Evolutionary conservation across 805 yeast species (phyloP).

Genomic region (Monosporozyma servazzii): DNA sequence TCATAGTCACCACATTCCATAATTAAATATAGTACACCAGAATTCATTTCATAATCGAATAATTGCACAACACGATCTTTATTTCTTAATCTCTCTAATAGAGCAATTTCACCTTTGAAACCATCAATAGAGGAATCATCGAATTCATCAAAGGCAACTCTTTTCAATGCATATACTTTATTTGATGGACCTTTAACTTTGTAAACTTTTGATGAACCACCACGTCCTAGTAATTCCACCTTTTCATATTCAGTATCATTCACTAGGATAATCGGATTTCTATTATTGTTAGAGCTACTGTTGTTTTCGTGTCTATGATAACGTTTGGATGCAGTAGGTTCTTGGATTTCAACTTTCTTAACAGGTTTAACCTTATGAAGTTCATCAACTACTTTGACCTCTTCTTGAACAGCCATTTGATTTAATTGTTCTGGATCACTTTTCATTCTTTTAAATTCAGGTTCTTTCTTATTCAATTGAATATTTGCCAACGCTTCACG

Average conservation of each 20-base stretch:
- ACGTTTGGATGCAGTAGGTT: conserved; percentile 1
- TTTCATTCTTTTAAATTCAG: conserved; percentile 6
- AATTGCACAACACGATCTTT: conserved; percentile 70
- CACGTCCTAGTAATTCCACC: conserved; percentile 74
- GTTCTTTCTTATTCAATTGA: conserved; percentile 15
- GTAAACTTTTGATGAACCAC: conserved; percentile 88
- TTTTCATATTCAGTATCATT: conserved; percentile 63
- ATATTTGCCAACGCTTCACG: conserved; percentile 25
- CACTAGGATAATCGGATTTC: conserved; percentile 29
- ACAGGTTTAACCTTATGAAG: background rate
- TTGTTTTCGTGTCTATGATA: background rate
- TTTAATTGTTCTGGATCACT: conserved; percentile 2
- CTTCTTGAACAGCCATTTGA: background rate
- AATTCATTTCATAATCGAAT: conserved; percentile 61
- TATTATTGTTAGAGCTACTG: conserved; percentile 3
- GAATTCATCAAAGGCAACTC: conserved; percentile 71
- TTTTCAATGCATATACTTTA: conserved; percentile 66
- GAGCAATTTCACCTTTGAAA: conserved; percentile 83
- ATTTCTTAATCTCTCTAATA: conserved; percentile 49
- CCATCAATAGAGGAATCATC: conserved; percentile 67
- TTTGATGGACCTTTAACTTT: conserved; percentile 54
- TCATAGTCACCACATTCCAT: conserved; percentile 97
- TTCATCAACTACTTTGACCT: background rate
- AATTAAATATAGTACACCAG: conserved; percentile 56
- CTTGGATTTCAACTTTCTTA: conserved; percentile 4